Conservation (phyloP, 352 stramenopile species). For the Aphanomyces astaci region DNA sequence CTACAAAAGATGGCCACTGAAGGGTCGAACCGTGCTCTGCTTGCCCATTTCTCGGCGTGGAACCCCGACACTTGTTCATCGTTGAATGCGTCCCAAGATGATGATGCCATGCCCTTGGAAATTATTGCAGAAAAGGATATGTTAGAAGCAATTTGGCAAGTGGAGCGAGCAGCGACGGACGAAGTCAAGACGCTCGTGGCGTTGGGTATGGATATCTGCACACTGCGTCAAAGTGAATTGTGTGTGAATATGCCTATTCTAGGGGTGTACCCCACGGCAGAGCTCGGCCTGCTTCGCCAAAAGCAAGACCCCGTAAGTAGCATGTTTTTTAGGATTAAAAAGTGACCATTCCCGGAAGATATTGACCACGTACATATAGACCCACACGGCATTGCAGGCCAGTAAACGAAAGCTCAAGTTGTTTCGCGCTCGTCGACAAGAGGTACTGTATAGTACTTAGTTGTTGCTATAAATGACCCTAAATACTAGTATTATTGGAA, state of each 20-base stretch:
- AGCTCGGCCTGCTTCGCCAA: not conserved
- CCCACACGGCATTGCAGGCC: not conserved
- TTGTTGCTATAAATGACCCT: not conserved
- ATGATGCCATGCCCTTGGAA: not conserved
- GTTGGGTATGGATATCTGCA: not conserved
- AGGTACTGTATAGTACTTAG: not conserved
- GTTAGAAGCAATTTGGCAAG: not conserved
- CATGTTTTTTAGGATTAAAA: not conserved
- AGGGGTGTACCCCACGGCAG: slow-evolving; percentile 1
- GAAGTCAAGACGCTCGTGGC: not conserved
- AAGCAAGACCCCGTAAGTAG: not conserved
- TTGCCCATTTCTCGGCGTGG: not conserved
- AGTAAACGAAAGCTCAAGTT: not conserved
- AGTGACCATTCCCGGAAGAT: not conserved
- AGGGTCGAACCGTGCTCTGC: not conserved
- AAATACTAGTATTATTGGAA: no score
- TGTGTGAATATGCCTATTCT: no score
- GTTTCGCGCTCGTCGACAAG: slow-evolving; percentile 1
- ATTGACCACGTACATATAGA: not conserved
- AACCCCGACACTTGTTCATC: no score
- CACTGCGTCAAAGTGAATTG: no score
- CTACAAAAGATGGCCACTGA: not conserved
- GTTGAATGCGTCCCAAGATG: not conserved
- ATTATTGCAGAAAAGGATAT: not conserved
- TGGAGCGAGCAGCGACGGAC: not conserved